phyloP scores from a whole-genome alignment of 495 filamentous ascomycete genomes.

The Podospora bellae-mahoneyi region DNA sequence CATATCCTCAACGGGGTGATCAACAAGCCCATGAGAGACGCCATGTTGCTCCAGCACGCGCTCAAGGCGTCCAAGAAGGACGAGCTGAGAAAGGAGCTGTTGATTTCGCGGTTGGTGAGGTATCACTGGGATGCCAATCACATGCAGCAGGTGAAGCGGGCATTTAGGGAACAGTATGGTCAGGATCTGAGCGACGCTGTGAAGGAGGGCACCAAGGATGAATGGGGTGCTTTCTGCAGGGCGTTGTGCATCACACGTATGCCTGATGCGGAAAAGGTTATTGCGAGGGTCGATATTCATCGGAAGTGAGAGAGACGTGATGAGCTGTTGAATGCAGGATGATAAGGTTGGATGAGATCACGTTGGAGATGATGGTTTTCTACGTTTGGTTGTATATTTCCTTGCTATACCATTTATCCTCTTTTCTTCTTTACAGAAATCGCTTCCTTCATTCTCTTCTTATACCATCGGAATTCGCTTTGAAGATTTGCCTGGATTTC shows the following conservation, averaged over 20 bases:
- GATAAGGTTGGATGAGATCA: not conserved
- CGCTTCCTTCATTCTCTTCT: not conserved
- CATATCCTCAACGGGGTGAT: conserved; percentile 96
- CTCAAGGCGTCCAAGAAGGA: conserved; percentile 61
- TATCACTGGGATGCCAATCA: conserved; percentile 82
- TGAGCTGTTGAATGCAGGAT: not conserved
- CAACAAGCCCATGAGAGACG: conserved; percentile 91
- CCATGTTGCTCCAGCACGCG: conserved; percentile 90
- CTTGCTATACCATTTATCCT: not conserved
- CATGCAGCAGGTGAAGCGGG: conserved; percentile 64
- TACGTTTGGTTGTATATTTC: not conserved
- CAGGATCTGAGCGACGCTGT: conserved; percentile 63
- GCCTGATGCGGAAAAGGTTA: conserved; percentile 49
- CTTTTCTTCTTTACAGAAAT: not conserved
- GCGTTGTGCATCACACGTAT: conserved; percentile 52
- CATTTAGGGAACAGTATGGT: conserved; percentile 70
- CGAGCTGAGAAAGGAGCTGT: conserved; percentile 70
- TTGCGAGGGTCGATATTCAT: conserved; percentile 36
- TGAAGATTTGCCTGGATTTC: not conserved
- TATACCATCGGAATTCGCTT: not conserved
- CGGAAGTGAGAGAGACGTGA: conserved; percentile 4
- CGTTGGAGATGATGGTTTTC: not conserved
- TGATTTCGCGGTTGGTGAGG: conserved; percentile 75
- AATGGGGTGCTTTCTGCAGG: conserved; percentile 53
- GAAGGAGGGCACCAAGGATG: conserved; percentile 46